Evolutionary conservation across 495 filamentous ascomycete species (phyloP), one percentile per base, ranked within the genome.

Genomic region (Glonium stellatum): DNA sequence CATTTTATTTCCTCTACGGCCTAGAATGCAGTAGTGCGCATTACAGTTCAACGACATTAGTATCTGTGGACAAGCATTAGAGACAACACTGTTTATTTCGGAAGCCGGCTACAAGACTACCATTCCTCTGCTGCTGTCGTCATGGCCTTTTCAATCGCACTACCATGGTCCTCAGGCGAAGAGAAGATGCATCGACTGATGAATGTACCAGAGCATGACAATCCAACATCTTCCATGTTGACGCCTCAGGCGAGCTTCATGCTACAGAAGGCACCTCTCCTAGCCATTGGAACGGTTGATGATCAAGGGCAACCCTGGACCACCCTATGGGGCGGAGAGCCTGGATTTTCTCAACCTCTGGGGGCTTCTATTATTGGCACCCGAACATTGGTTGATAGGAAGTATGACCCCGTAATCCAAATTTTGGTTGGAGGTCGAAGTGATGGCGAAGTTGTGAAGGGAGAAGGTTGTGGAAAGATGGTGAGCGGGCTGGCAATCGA

Each of bases 231-330:
- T 15, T 72, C 76, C 2, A 79, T 78, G 57, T 72, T 88, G 0
- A 82, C 78, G 34, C 73, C 74, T 8, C 70, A 78, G 23, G 81
- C 82, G 10, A 78, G 70, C 9, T 75, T 76, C 53, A 70, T 85
- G 49, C 75, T 89, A 9, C 72, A 75, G 39, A 65, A 61, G 4
- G 84, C 82, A 3, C 84, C 87, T 0, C 74, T 91, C 46, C 69
- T 91, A 4, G 87, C 86, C 1, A 68, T 91, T n/a, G 89, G 86
- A 0, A 76, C 86, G 0, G 61, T 90, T 1, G 89, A 91, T 65
- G 64, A 68, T 3, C 54, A 84, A 37, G 81, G 80, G 5, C 73
- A 81, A 31, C 87, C 87, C 18, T 92, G 87, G 88, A 86, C 84
- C 36, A 84, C 85, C 0, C 48, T 92, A 5, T 87, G 85, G 82